Base-by-base conservation (phyloP, 2,329 filamentous ascomycete genomes). In the Cladosporium sp. region DNA sequence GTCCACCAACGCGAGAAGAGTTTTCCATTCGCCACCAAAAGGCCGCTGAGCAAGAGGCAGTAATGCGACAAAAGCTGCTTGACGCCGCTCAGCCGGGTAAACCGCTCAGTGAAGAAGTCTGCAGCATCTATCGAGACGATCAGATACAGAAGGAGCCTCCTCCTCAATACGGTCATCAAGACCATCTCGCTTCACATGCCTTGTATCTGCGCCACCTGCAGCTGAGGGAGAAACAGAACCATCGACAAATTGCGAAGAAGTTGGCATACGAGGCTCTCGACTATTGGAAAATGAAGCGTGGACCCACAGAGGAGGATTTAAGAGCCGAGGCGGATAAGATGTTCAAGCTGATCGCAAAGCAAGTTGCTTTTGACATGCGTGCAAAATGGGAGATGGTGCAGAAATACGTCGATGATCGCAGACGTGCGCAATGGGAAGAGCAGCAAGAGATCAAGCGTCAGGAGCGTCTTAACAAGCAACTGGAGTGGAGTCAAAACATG, bases 141-240 rank as follows among this genome's bases (percentile, higher is more conserved):
- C 75, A 82, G 11, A 53, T 56, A 37, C 78, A 79, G 53, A 84
- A 88, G 51, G 87, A 95, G 60, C 88, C 88, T 0, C 80, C 83
- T 0, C 78, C 80, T 47, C 89, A 93, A 62, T 97, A 89, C 75
- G 84, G 86, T n/a, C 90, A 95, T 59, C 80, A 82, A 63, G 91
- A 97, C 63, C 88, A 97, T 64, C 77, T 97, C 47, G 76, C 87
- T 40, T 84, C 85, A 41, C 91, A 95, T 54, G 85, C 87, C 52
- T 65, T 85, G 11, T 86, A 91, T 59, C 92, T 97, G 60, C 83
- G 88, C 42, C 87, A 84, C 61, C 76, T 97, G 30, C 81, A 97
- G 72, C 70, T 85, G 2, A 80, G 83, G 51, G 93, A 99, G 67
- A 87, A 90, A 59, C 81, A 82, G 56, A 79, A 84, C 9, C 92